Evolutionary conservation across 2,329 filamentous ascomycete species (phyloP), one percentile per base, ranked within the genome.

Genomic region (Podosphaera fusca): DNA sequence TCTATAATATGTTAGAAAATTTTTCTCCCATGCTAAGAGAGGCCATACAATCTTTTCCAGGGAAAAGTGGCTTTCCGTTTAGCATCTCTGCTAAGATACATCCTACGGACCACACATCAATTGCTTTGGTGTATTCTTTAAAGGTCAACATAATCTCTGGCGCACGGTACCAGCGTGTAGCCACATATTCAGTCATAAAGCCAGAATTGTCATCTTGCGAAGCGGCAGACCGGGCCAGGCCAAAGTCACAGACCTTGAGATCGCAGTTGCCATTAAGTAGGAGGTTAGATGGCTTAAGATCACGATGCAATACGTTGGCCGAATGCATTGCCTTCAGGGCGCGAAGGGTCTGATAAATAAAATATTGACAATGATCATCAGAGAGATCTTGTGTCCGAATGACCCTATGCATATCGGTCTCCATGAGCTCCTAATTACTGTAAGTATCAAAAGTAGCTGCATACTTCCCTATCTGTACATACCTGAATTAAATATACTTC

Each of bases 181-280:
- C 92, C 58, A 98, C 92, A 69, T 98, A 98, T 94, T 98, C 92
- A 14, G 92, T 98, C 92, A 98, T 98, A 79, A 98, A 98, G 30
- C 92, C 92, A n/a, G 90, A 95, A 73, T 98, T 98, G 71, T 98
- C 92, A 68, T 98, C 92, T 64, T 94, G 94, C 8, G 90, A 95
- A 7, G 92, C 92, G 10, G 92, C 92, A 8, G 90, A 96, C 67
- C 89, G 83, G 54, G 92, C 92, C 58, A 98, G 80, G 68, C 92
- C 92, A 67, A 98, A 98, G 70, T 98, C 92, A 73, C 92, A 98
- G 64, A 98, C 92, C 73, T 98, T 98, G 64, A 98, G 77, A 73
- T 98, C 92, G 72, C 92, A 98, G 72, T 98, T 98, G 67, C 92
- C 92, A 69, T 98, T 98, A 61, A 98, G 78, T 33, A 98, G 82